Conservation (phyloP, 257 asterid genomes). For the Solanum pinnatisectum region DNA sequence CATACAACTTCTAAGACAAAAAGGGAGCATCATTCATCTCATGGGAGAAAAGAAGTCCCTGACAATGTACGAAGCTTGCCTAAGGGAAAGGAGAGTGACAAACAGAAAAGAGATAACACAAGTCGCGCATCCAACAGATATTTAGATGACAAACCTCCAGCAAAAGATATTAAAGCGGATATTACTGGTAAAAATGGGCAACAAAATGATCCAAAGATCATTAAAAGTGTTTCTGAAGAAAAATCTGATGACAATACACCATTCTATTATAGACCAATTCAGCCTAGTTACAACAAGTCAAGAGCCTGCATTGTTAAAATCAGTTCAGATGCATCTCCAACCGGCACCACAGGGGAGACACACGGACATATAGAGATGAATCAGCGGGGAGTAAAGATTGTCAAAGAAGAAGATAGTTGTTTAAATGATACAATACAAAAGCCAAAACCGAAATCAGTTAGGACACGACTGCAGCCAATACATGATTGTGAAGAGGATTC, state of each 20-base stretch:
- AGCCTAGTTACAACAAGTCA: slow-evolving; percentile 41
- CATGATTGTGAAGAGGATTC: neutral
- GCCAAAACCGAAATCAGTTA: slow-evolving; percentile 36
- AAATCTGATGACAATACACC: slow-evolving; percentile 15
- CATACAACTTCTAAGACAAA: neutral
- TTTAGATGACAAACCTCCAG: neutral
- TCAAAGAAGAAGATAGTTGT: neutral
- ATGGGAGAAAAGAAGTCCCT: neutral
- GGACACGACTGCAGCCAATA: slow-evolving; percentile 11
- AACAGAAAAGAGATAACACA: neutral
- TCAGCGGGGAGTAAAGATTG: neutral
- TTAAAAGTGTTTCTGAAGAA: slow-evolving; percentile 4
- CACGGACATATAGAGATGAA: neutral
- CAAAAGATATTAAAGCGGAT: neutral
- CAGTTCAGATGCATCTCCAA: neutral
- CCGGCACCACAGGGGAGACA: neutral
- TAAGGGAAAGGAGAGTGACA: neutral
- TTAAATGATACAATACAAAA: slow-evolving; percentile 5
- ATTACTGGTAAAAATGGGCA: neutral
- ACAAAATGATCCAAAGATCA: neutral
- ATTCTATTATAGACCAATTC: slow-evolving; percentile 8
- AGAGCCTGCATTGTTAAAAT: neutral
- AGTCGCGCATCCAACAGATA: neutral
- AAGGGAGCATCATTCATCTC: neutral
- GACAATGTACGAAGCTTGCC: neutral